Conservation (phyloP, 306 rosid species). For the Aeschynomene evenia region DNA sequence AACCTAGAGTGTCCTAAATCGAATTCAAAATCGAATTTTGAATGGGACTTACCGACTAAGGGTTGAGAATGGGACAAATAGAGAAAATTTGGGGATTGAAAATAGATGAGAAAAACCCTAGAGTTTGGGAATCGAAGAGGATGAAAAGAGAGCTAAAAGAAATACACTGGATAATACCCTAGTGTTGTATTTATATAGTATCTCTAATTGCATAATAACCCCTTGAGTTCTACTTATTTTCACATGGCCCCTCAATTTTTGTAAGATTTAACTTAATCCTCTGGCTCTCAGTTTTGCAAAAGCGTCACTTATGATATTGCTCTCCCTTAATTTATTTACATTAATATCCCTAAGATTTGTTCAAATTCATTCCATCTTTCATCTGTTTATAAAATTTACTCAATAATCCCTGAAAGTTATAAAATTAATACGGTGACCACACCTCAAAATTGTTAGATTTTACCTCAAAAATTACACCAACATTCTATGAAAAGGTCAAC, state of each 20-base stretch:
- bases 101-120: neutral
- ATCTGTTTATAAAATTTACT: too few species aligned
- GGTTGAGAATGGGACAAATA: neutral
- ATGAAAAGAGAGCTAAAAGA: neutral
- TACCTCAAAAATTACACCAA: too few species aligned
- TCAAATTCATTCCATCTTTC: too few species aligned
- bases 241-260: neutral
- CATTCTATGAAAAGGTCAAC: too few species aligned
- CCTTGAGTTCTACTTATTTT: neutral
- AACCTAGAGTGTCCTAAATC: neutral
- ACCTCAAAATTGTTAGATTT: too few species aligned
- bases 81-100: neutral
- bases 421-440: too few species aligned
- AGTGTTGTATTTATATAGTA: neutral
- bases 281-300: too few species aligned
- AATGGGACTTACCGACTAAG: neutral
- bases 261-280: too few species aligned
- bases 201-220: neutral
- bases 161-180: conserved; percentile 7
- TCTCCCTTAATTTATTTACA: too few species aligned
- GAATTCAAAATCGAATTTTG: neutral
- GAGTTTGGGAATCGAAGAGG: neutral
- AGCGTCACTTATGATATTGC: too few species aligned
- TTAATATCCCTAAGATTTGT: too few species aligned
- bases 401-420: too few species aligned